Conservation (phyloP, 2,329 filamentous ascomycete species). For the Xylariaceae sp. region DNA sequence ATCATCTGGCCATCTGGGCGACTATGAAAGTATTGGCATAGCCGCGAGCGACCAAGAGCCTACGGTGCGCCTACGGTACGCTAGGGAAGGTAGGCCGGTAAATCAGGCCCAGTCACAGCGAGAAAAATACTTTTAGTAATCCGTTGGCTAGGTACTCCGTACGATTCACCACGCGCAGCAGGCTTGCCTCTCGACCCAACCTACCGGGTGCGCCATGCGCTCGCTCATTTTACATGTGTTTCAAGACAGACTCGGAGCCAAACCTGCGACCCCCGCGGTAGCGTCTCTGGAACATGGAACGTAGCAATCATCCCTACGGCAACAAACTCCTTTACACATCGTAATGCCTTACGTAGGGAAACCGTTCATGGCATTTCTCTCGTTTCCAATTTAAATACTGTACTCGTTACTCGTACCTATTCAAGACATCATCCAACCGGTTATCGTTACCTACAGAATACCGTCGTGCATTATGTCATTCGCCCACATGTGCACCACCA, state of each 20-base stretch:
- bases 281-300: not conserved
- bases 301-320: not conserved
- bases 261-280: not conserved
- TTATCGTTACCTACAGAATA: not conserved
- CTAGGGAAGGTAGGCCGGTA: not conserved
- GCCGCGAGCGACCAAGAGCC: too few relatives aligned
- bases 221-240: slow-evolving; percentile 12
- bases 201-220: slow-evolving; percentile 7
- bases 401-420: not conserved
- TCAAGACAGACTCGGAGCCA: slow-evolving; percentile 5
- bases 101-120: not conserved
- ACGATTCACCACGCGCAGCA: not conserved
- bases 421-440: not conserved
- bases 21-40: too few relatives aligned
- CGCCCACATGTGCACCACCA: too few relatives aligned
- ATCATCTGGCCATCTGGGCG: too few relatives aligned
- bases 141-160: not conserved
- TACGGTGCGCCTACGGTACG: not conserved
- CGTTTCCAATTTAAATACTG: not conserved
- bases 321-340: slow-evolving; percentile 7
- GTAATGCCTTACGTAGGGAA: not conserved
- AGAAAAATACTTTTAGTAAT: not conserved
- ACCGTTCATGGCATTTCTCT: not conserved
- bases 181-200: slow-evolving; percentile 8
- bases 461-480: not conserved